phyloP scores from a whole-genome alignment of 129 eudicot species.

The Chrysanthemum makinoi region DNA sequence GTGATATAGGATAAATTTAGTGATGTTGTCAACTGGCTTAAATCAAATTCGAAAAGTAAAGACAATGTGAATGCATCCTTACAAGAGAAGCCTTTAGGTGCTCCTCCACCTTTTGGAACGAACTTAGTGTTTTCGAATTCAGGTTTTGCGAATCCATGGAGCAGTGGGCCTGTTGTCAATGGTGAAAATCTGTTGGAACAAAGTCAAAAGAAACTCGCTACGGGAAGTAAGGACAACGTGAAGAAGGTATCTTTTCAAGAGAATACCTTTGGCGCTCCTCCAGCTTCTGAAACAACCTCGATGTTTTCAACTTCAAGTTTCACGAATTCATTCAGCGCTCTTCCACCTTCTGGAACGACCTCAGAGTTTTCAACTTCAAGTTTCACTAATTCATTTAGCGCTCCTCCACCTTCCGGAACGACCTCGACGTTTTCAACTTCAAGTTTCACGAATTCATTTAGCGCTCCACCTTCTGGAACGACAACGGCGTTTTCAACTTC shows the following conservation, averaged over 20 bases:
- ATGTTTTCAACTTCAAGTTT: background rate
- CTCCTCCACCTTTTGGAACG: conserved; percentile 26
- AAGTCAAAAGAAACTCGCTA: background rate
- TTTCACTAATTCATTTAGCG: background rate
- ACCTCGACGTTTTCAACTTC: too few species aligned
- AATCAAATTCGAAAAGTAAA: conserved; percentile 56
- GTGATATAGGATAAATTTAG: conserved; percentile 74
- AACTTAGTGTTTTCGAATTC: conserved; percentile 36
- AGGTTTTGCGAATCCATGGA: conserved; percentile 10
- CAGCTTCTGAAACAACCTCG: background rate
- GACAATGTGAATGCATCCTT: conserved; percentile 32
- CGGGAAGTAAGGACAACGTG: background rate
- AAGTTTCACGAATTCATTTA: too few species aligned
- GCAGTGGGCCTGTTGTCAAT: background rate
- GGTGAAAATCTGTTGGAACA: background rate
- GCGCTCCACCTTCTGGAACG: too few species aligned
- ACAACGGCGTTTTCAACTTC: too few species aligned
- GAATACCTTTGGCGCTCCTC: background rate
- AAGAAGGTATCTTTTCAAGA: background rate
- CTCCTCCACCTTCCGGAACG: background rate
- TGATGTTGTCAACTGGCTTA: conserved; percentile 94
- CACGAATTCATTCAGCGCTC: background rate
- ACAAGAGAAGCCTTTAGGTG: conserved; percentile 35
- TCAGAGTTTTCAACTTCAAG: background rate
- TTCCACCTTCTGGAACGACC: background rate